Base-by-base conservation (phyloP, 2,329 filamentous ascomycete genomes). In the Apiospora kogelbergensis region DNA sequence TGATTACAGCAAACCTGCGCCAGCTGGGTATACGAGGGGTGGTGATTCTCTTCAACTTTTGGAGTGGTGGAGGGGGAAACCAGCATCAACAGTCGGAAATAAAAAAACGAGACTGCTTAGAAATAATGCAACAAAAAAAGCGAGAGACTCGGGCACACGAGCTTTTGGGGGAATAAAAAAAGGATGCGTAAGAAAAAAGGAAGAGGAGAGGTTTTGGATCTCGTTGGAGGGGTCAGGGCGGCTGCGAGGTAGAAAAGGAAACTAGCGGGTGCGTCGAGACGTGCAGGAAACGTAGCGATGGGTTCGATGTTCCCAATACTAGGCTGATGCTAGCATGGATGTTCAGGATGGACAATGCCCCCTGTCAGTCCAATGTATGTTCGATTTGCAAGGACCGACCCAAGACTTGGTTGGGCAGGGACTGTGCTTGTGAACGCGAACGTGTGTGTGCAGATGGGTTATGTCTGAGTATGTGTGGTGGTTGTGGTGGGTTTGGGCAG, bases 111-210 rank as follows among this genome's bases (percentile, higher is more conserved):
- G 67, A 70, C 24, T 63, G 48, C 26, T 60, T 60, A 37, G 30
- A 60, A 60, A 60, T 60, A 60, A 64, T 41, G 45, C 48, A 68
- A 68, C 67, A 66, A 72, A 68, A 69, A 66, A 53, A 70, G 53
- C 48, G 70, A 65, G 60, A 46, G 69, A 70, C 67, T 71, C 63
- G 67, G 65, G 60, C 68, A 68, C 66, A 48, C 53, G 67, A 67
- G 45, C 53, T 40, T 46, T 66, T 46, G 67, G 60, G 65, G 65
- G 70, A 67, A 69, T 73, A 67, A 68, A 71, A 66, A 70, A 69
- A 65, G 68, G 53, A 37, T 60, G 53, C 53, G 53, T 60, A 60
- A 13, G 30, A 37, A 37, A 60, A 60, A 60, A 60, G 30, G 53
- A 60, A 60, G 53, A 57, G 48, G 26, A 60, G 53, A 60, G 53